Evolutionary conservation across 2,329 filamentous ascomycete species (phyloP).

Genomic region (Coleophoma eucalyptorum): DNA sequence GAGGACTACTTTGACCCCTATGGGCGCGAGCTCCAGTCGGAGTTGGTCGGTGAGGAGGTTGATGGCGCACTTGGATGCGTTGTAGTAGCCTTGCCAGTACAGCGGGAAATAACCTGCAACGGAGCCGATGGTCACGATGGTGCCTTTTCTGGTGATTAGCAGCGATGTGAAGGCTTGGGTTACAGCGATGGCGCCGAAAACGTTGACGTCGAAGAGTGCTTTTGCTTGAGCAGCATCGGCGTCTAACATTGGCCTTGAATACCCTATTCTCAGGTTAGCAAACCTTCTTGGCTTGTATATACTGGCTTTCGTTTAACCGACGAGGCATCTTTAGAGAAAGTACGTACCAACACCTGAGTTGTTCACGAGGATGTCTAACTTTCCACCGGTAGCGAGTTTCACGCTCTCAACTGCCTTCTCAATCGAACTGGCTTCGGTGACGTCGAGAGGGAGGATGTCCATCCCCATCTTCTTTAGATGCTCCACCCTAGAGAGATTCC

Average conservation of each 20-base stretch:
- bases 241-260: constrained; percentile 28
- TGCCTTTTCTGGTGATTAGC: constrained; percentile 26
- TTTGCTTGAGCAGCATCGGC: constrained; percentile 20
- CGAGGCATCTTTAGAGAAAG: constrained; percentile 10
- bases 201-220: constrained; percentile 27
- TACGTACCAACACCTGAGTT: constrained; percentile 27
- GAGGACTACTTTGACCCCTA: constrained; percentile 15
- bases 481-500: constrained; percentile 30
- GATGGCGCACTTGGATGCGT: constrained; percentile 17
- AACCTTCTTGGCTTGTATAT: background rate
- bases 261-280: constrained; percentile 5
- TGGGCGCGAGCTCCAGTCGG: constrained; percentile 15
- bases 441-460: constrained; percentile 33
- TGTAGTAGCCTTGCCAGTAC: constrained; percentile 18
- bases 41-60: constrained; percentile 12
- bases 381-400: constrained; percentile 27
- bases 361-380: constrained; percentile 30
- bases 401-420: constrained; percentile 26
- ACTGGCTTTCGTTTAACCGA: constrained; percentile 11
- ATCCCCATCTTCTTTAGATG: constrained; percentile 24
- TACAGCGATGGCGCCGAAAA: constrained; percentile 27
- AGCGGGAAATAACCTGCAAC: constrained; percentile 11
- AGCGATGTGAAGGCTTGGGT: constrained; percentile 26
- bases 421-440: constrained; percentile 32
- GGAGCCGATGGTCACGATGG: constrained; percentile 41